Percentiles rank a stretch among this genome's conserved stretches.
phyloP scores from a whole-genome alignment of 1,284 basidiomycete species.

The Apiotrichum laibachii region DNA sequence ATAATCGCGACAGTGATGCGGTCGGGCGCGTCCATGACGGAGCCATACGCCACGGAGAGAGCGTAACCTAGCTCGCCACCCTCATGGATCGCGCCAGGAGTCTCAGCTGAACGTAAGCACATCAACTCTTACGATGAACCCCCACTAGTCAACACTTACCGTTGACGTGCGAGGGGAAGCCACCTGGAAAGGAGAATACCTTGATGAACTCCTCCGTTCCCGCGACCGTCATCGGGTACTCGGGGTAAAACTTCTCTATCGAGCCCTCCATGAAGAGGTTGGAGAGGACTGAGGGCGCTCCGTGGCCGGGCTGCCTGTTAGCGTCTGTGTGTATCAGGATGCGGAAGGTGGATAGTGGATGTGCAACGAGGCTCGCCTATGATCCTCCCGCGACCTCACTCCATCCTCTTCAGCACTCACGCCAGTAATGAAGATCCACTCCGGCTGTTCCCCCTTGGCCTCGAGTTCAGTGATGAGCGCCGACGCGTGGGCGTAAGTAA shows the following conservation, averaged over 20 bases:
- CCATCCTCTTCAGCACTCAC: conserved; percentile 23
- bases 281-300: conserved; percentile 77
- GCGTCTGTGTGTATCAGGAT: background rate
- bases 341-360: background rate
- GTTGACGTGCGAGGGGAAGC: conserved; percentile 56
- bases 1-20: conserved; percentile 69
- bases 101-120: conserved; percentile 56
- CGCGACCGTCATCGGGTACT: conserved; percentile 62
- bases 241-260: conserved; percentile 77
- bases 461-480: conserved; percentile 59
- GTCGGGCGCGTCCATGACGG: conserved; percentile 81
- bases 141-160: conserved; percentile 53
- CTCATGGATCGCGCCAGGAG: conserved; percentile 83
- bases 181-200: conserved; percentile 54
- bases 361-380: no score
- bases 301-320: conserved; percentile 59
- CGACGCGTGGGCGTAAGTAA: conserved; percentile 78
- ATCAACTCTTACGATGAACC: background rate
- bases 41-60: conserved; percentile 73
- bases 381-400: background rate
- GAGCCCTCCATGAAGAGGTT: conserved; percentile 82
- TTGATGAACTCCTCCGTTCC: conserved; percentile 60
- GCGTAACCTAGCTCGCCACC: conserved; percentile 87
- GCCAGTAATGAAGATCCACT: conserved; percentile 61
- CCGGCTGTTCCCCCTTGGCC: conserved; percentile 54